Evolutionary conservation across 148 eudicot species (phyloP), one percentile per base, ranked within the genome.

Genomic region (Silene conica): DNA sequence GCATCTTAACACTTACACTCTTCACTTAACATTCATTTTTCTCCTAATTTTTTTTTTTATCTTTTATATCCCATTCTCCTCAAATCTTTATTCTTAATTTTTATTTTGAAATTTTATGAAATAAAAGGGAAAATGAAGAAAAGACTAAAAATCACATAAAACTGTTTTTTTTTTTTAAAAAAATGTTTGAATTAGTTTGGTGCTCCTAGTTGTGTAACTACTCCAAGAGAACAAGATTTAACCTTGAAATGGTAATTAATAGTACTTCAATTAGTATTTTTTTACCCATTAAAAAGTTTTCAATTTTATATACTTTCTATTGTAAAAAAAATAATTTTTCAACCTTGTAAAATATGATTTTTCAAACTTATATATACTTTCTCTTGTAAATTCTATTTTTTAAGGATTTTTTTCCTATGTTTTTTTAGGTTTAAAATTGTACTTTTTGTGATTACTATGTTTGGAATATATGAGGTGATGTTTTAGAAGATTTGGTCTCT

Each of bases 1-100:
- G 68, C 73, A 73, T 19, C 13, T 67, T 79, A 63, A 68, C 81
- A 74, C 81, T 74, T 62, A 26, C 63, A 78, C 0, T 38, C 8
- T 38, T 38, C 81, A 73, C 77, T 73, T 61, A n/a, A 45, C 69
- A 78, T 68, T 71, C 21, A 15, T 8, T 55, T 15, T 59, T 59
- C 63, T 20, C 63, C 38, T 63, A 62, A 50, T 13, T 23, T 57
- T 57, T 26, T 65, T 65, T 41, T 34, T 75, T 50, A 52, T 28
- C 34, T 75, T 38, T 28, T 65, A 38, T 54, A 8, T 8, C 4
- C 50, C 31, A 19, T 28, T 25, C 21, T 28, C 56, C 38, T 63
- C 22, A 63, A 16, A 65, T 20, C 19, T 12, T 22, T 11, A 9
- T 65, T 61, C 31, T 69, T 66, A 54, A 21, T 19, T 64, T 59